These are phyloP conservation scores for Penicillium coffeae DNA, from an alignment of 495 filamentous ascomycete species.

Conservation along the genomic window DNA sequence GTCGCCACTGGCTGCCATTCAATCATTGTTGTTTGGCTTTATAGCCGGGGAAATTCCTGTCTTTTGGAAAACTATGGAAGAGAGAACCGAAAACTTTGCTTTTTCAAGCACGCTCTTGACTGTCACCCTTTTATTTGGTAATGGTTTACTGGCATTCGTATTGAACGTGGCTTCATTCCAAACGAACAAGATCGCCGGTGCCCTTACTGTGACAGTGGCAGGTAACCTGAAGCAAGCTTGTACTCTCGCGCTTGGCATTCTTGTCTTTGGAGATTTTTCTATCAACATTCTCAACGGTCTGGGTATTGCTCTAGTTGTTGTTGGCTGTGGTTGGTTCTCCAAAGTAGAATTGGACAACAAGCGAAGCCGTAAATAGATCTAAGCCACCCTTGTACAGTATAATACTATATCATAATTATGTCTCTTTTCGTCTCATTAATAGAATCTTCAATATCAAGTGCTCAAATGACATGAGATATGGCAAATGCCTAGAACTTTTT, in stretches of 20 bases:
- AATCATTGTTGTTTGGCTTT: conserved; percentile 9
- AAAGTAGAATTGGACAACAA: conserved; percentile 17
- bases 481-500: too few species aligned
- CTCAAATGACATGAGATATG: too few species aligned
- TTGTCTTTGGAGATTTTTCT: conserved; percentile 13
- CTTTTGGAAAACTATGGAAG: conserved; percentile 6
- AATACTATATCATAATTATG: not conserved
- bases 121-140: conserved; percentile 10
- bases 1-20: conserved; percentile 14
- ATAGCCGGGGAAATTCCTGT: conserved; percentile 12
- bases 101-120: conserved; percentile 2
- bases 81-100: conserved; percentile 5
- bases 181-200: conserved; percentile 16
- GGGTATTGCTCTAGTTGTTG: conserved; percentile 13
- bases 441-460: too few species aligned
- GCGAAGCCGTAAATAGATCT: not conserved
- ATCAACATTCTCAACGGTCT: conserved; percentile 12
- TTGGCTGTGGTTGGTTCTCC: conserved; percentile 14
- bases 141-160: conserved; percentile 12
- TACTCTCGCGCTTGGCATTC: conserved; percentile 12
- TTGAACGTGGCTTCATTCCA: conserved; percentile 16
- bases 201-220: conserved; percentile 14
- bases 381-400: not conserved
- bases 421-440: too few species aligned
- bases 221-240: conserved; percentile 17